Evolutionary conservation across 139 green algal genomes (phyloP).

Genomic region (Eudorina sp.): DNA sequence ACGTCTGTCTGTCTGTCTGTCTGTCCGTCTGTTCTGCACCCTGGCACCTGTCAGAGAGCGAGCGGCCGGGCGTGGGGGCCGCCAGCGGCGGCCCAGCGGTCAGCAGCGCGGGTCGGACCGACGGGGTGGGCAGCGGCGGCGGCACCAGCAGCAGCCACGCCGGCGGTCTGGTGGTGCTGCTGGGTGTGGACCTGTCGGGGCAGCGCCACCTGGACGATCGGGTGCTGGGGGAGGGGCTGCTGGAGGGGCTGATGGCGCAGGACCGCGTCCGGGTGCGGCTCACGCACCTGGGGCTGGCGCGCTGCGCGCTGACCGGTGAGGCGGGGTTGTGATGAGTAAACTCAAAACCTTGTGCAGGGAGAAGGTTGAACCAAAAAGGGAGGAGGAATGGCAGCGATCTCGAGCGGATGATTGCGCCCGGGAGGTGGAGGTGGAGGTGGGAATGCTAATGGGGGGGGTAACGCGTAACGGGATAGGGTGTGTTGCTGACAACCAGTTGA

Average conservation of each 20-base stretch:
- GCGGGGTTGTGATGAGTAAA: too few relatives aligned
- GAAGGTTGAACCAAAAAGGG: too few relatives aligned
- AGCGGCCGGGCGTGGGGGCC: not conserved
- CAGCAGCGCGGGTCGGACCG: not conserved
- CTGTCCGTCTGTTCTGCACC: not conserved
- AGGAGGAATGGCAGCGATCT: too few relatives aligned
- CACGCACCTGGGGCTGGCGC: not conserved
- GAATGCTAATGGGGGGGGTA: too few relatives aligned
- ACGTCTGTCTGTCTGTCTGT: not conserved
- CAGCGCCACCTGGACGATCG: slow-evolving; percentile 12
- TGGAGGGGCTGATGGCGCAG: slow-evolving; percentile 14
- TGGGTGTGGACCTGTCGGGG: slow-evolving; percentile 25
- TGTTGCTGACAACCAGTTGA: too few relatives aligned
- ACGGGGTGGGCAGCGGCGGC: not conserved
- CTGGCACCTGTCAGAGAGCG: not conserved
- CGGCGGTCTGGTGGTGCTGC: not conserved
- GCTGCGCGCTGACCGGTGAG: slow-evolving; percentile 12
- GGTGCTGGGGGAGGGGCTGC: slow-evolving; percentile 19
- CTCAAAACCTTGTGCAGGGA: too few relatives aligned
- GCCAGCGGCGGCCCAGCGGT: not conserved
- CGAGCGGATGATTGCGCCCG: too few relatives aligned
- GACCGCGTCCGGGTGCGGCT: not conserved
- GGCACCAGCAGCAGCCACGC: not conserved
- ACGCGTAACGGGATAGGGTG: too few relatives aligned
- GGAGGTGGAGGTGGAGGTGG: too few relatives aligned